These are phyloP conservation scores for Lobosporangium transversale DNA, from an alignment of 192 early-diverging fungal species.

Conservation along the genomic window DNA sequence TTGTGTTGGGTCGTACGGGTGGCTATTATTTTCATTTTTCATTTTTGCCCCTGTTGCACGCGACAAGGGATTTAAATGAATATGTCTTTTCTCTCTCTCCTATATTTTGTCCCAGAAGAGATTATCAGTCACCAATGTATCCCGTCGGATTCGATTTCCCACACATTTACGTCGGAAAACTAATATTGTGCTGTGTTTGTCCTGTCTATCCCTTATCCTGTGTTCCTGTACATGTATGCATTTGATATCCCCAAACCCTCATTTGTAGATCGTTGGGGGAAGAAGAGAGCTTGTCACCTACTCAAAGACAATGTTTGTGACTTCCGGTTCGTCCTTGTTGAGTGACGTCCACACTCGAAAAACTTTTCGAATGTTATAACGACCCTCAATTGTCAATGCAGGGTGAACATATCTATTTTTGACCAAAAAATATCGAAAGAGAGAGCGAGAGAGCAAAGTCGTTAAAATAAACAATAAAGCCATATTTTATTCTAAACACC, in stretches of 20 bases:
- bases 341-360: slow-evolving; percentile 54
- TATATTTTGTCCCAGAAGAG: too few species aligned
- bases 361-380: slow-evolving; percentile 60
- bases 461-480: not conserved
- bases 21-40: not conserved
- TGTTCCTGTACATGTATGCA: too few species aligned
- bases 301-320: slow-evolving; percentile 52
- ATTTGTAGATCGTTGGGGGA: not conserved
- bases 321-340: slow-evolving; percentile 48
- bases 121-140: too few species aligned
- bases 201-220: too few species aligned
- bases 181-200: too few species aligned
- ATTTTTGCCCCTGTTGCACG: slow-evolving; percentile 2
- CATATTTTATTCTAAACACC: not conserved
- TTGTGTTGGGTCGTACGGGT: not conserved
- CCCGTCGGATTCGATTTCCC: too few species aligned
- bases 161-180: too few species aligned
- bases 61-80: too few species aligned
- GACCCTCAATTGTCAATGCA: slow-evolving; percentile 58
- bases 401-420: slow-evolving; percentile 55
- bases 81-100: too few species aligned
- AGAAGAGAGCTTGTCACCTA: slow-evolving; percentile 9
- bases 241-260: not conserved
- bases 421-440: not conserved
- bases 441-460: not conserved